Conservation (phyloP, 1,139 yeast species). For the Yamadazyma triangularis region DNA sequence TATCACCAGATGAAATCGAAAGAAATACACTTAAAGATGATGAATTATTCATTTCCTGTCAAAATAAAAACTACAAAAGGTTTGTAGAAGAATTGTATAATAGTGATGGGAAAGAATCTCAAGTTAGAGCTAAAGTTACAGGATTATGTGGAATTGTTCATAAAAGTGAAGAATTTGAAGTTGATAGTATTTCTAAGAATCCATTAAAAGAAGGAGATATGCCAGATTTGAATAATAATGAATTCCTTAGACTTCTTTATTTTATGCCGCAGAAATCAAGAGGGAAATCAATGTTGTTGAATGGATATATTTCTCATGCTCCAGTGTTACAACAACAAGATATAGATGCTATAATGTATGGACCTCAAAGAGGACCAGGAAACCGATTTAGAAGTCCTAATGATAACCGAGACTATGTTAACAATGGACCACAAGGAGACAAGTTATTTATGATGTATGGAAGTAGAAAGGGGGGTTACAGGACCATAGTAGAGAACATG, state of each 20-base stretch:
- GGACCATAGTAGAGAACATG: constrained; percentile 19
- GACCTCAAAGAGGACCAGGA: constrained; percentile 24
- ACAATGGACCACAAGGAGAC: constrained; percentile 39
- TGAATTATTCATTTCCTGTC: constrained; percentile 54
- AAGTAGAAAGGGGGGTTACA: constrained; percentile 41
- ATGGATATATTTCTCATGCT: constrained; percentile 66
- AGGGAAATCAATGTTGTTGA: constrained; percentile 80
- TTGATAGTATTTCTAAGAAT: constrained; percentile 45
- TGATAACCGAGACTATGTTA: constrained; percentile 36
- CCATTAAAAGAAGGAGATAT: constrained; percentile 60
- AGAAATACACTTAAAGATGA: constrained; percentile 69
- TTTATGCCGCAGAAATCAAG: constrained; percentile 46
- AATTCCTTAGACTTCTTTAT: constrained; percentile 56
- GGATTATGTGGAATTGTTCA: constrained; percentile 67
- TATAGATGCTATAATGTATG: constrained; percentile 54
- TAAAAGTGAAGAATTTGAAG: constrained; percentile 40
- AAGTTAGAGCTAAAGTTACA: constrained; percentile 44
- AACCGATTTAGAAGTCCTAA: constrained; percentile 28
- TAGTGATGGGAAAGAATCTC: constrained; percentile 25
- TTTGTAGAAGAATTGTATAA: constrained; percentile 32
- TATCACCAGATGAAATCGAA: constrained; percentile 64
- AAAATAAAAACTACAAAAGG: constrained; percentile 43
- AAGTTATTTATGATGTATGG: constrained; percentile 28
- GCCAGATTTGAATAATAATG: constrained; percentile 53
- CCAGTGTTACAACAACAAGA: constrained; percentile 67